These are phyloP conservation scores for Boletus bicolor DNA, from an alignment of 768 basidiomycete genomes.

Conservation along the genomic window DNA sequence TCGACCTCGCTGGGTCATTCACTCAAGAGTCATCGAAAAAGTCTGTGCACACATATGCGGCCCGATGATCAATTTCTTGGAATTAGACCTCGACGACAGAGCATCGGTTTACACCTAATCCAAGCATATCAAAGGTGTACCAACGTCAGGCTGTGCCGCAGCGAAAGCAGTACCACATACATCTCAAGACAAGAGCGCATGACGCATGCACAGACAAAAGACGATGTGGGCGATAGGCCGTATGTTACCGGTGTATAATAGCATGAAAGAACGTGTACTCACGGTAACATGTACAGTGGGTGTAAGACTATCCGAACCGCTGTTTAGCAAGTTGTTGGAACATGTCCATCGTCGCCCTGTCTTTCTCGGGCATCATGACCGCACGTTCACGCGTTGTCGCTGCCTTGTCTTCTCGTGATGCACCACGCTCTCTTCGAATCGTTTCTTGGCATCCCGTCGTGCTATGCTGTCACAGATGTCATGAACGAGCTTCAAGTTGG, in stretches of 20 bases:
- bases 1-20: too few species aligned
- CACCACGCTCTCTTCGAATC: constrained; percentile 49
- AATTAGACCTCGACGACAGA: too few species aligned
- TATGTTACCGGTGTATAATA: not conserved
- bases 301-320: constrained; percentile 61
- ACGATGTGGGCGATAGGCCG: not conserved
- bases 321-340: constrained; percentile 89
- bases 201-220: not conserved
- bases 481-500: not conserved
- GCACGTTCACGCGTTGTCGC: constrained; percentile 58
- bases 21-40: too few species aligned
- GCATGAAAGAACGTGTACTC: constrained; percentile 10
- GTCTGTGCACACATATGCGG: too few species aligned
- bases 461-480: constrained; percentile 51
- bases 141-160: too few species aligned
- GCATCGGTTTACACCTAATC: too few species aligned
- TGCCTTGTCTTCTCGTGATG: constrained; percentile 45
- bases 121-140: too few species aligned
- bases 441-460: constrained; percentile 62
- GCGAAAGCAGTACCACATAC: too few species aligned
- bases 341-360: constrained; percentile 94
- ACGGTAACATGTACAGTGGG: constrained; percentile 6
- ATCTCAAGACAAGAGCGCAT: not conserved
- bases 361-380: constrained; percentile 66
- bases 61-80: too few species aligned